These are phyloP conservation scores for Copromyces sp. DNA, from an alignment of 495 filamentous ascomycete species.

Conservation along the genomic window DNA sequence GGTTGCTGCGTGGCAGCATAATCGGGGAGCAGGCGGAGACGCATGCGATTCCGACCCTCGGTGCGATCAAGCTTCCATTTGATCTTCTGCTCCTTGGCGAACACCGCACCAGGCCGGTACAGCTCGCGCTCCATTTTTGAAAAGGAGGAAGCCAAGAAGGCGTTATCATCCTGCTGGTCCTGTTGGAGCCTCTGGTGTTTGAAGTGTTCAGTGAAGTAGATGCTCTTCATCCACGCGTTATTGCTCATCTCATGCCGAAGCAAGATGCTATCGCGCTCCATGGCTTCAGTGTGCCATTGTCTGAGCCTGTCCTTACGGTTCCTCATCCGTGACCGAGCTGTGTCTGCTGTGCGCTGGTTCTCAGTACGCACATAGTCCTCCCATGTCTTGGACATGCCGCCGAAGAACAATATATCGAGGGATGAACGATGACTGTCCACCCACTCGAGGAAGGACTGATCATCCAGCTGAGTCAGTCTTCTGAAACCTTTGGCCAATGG, in stretches of 20 bases:
- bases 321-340: conserved; percentile 50
- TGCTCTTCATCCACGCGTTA: conserved; percentile 86
- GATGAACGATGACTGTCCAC: conserved; percentile 72
- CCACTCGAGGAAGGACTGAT: conserved; percentile 77
- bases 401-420: conserved; percentile 72
- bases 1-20: conserved; percentile 51
- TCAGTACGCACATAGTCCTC: conserved; percentile 72
- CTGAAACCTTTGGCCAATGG: conserved; percentile 69
- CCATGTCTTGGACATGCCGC: conserved; percentile 69
- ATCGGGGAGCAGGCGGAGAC: conserved; percentile 73
- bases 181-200: conserved; percentile 81
- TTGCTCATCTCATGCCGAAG: conserved; percentile 74
- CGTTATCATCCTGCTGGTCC: conserved; percentile 81
- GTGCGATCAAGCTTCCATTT: conserved; percentile 94
- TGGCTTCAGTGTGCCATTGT: conserved; percentile 61
- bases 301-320: conserved; percentile 76
- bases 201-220: conserved; percentile 81
- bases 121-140: conserved; percentile 64
- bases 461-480: conserved; percentile 76
- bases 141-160: conserved; percentile 62
- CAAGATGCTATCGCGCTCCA: conserved; percentile 56
- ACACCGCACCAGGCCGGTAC: conserved; percentile 64
- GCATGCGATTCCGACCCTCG: conserved; percentile 92
- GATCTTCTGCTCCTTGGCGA: conserved; percentile 50
- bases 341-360: conserved; percentile 65